Conservation (phyloP, 345 rosid genomes). For the Anacardium occidentale region DNA sequence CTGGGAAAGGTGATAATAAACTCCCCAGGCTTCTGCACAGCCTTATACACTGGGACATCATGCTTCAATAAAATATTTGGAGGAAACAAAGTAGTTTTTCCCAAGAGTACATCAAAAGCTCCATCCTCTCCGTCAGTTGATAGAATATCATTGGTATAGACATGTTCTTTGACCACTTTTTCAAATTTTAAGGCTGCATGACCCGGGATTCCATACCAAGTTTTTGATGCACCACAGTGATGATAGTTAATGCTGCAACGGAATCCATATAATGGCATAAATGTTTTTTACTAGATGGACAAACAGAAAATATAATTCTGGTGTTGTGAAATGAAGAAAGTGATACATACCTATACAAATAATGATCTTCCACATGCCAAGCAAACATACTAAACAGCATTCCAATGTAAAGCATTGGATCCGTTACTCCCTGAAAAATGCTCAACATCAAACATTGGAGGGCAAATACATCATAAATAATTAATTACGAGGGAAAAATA, state of each 20-base stretch:
- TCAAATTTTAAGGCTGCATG: slow-evolving; percentile 89
- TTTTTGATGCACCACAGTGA: slow-evolving; percentile 98
- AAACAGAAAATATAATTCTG: neutral
- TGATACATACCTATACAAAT: slow-evolving; percentile 75
- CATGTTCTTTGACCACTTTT: slow-evolving; percentile 82
- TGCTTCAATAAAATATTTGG: slow-evolving; percentile 84
- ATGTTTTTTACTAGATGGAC: neutral
- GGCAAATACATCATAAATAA: neutral
- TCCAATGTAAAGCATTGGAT: slow-evolving; percentile 99
- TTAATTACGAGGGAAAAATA: neutral
- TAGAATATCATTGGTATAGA: slow-evolving; percentile 71
- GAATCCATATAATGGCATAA: slow-evolving; percentile 2
- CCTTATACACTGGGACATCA: slow-evolving; percentile 89
- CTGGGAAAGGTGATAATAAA: slow-evolving; percentile 88
- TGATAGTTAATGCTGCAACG: slow-evolving; percentile 88
- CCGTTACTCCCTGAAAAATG: slow-evolving; percentile 92
- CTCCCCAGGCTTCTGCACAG: slow-evolving; percentile 98
- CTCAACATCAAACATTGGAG: slow-evolving; percentile 15
- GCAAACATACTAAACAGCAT: slow-evolving; percentile 99
- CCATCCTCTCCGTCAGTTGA: slow-evolving; percentile 87
- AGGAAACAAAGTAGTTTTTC: slow-evolving; percentile 95
- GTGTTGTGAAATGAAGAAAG: neutral
- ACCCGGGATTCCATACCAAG: slow-evolving; percentile 99
- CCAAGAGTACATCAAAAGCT: slow-evolving; percentile 93
- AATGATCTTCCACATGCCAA: slow-evolving; percentile 99